Conservation (phyloP, 140 eudicot species). For the Flaveria floridana region DNA sequence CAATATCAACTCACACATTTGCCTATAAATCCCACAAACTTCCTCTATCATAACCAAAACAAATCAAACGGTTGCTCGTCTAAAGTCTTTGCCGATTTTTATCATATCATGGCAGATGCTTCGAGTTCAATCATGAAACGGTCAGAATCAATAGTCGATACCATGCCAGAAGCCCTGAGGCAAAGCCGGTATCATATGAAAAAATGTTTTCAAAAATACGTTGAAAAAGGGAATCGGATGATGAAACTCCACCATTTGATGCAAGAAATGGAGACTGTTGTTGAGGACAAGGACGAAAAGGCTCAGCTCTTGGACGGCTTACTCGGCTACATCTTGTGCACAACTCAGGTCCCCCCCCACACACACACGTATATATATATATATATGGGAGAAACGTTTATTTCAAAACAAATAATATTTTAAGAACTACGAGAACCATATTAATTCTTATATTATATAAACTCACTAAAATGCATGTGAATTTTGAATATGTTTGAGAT, state of each 20-base stretch:
- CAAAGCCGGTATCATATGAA: conserved; percentile 96
- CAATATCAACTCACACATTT: neutral
- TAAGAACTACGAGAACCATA: too few relatives aligned
- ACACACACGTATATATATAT: neutral
- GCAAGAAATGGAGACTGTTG: conserved; percentile 71
- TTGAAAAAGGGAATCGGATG: conserved; percentile 67
- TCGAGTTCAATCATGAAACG: conserved; percentile 58
- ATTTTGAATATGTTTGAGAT: too few relatives aligned
- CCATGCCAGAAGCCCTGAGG: conserved; percentile 95
- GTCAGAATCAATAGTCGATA: conserved; percentile 61
- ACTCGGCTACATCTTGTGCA: conserved; percentile 88
- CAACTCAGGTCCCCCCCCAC: conserved; percentile 81
- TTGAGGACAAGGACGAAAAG: conserved; percentile 67
- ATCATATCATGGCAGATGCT: conserved; percentile 45
- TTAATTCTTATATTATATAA: too few relatives aligned
- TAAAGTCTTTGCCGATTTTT: conserved; percentile 7
- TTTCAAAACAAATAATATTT: too few relatives aligned
- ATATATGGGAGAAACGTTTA: too few relatives aligned
- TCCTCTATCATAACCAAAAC: neutral
- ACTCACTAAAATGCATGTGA: too few relatives aligned
- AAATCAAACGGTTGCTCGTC: conserved; percentile 6
- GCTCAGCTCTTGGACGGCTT: conserved; percentile 69
- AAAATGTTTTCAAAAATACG: conserved; percentile 66
- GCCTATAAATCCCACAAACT: conserved; percentile 37
- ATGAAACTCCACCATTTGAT: conserved; percentile 76